phyloP scores from a whole-genome alignment of 129 eudicot species.

The Centrapalus pauciflorus region DNA sequence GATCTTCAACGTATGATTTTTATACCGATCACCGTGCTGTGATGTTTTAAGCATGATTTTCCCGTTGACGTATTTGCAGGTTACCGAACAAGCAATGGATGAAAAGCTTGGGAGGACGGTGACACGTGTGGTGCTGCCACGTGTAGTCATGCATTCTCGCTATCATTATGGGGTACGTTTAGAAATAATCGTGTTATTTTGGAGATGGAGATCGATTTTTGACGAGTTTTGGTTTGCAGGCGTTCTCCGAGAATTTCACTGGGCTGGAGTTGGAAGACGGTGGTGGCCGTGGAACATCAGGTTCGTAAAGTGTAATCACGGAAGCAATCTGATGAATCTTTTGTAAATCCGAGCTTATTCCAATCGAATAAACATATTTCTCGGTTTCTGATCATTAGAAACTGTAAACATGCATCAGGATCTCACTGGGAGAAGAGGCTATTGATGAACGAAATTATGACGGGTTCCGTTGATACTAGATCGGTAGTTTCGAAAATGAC shows the following conservation, averaged over 20 bases:
- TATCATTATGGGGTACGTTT: slow-evolving; percentile 92
- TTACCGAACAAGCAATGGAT: slow-evolving; percentile 70
- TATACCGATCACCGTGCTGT: neutral
- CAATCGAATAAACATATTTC: neutral
- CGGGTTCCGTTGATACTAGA: slow-evolving; percentile 90
- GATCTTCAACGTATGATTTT: no score
- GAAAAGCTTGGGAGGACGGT: slow-evolving; percentile 88
- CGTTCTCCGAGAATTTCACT: slow-evolving; percentile 90
- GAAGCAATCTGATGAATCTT: neutral
- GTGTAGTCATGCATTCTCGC: slow-evolving; percentile 97
- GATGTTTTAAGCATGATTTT: neutral
- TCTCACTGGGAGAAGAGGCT: slow-evolving; percentile 99
- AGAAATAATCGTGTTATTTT: no score
- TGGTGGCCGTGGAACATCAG: slow-evolving; percentile 98
- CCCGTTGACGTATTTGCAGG: slow-evolving; percentile 33
- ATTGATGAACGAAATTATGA: slow-evolving; percentile 93
- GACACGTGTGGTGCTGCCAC: slow-evolving; percentile 93
- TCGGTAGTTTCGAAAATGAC: slow-evolving; percentile 97
- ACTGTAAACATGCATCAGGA: slow-evolving; percentile 37
- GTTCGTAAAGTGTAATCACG: slow-evolving; percentile 19
- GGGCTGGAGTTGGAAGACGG: slow-evolving; percentile 98
- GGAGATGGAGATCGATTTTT: neutral
- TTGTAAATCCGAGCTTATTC: neutral
- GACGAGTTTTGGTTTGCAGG: slow-evolving; percentile 35
- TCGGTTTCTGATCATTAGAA: neutral